A percentile compares a stretch with the other conserved stretches of the same genome.
Evolutionary conservation across 371 early-diverging fungal species (phyloP).

Genomic region (Nosema muscidifuracis): DNA sequence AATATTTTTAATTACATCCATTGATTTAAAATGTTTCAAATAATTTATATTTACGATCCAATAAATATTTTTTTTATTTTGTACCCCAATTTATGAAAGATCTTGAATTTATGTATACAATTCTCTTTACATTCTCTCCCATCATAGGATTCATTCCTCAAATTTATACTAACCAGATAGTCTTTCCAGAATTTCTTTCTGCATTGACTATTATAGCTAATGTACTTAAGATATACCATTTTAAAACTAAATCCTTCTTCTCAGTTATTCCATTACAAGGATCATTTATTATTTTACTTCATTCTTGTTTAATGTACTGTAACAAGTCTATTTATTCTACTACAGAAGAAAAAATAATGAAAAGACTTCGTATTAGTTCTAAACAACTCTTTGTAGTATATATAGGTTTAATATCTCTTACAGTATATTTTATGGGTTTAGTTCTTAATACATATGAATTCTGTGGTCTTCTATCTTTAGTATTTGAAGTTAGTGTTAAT

Average conservation of each 20-base stretch:
- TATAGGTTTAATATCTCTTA: conserved; percentile 2
- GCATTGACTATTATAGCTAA: conserved; percentile 42
- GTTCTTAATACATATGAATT: conserved; percentile 11
- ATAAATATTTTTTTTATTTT: neutral
- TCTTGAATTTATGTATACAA: conserved; percentile 2
- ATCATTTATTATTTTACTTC: conserved; percentile 42
- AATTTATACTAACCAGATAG: conserved; percentile 35
- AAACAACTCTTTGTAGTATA: conserved; percentile 1
- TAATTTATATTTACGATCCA: too few relatives aligned
- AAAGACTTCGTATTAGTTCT: neutral
- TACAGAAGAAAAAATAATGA: conserved; percentile 42
- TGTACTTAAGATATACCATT: conserved; percentile 54
- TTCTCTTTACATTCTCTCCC: conserved; percentile 50
- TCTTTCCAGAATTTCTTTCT: conserved; percentile 49
- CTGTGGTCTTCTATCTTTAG: conserved; percentile 35
- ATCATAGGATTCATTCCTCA: conserved; percentile 57
- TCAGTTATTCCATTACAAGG: conserved; percentile 44
- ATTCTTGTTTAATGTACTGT: conserved; percentile 44
- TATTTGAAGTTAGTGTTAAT: conserved; percentile 45
- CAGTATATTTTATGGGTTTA: neutral
- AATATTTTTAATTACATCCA: neutral
- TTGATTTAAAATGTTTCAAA: too few relatives aligned
- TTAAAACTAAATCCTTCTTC: neutral
- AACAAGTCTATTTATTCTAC: conserved; percentile 21
- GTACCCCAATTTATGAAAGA: conserved; percentile 3